These are phyloP conservation scores for Dianthus caryophyllus DNA, from an alignment of 148 eudicot species.

Conservation along the genomic window DNA sequence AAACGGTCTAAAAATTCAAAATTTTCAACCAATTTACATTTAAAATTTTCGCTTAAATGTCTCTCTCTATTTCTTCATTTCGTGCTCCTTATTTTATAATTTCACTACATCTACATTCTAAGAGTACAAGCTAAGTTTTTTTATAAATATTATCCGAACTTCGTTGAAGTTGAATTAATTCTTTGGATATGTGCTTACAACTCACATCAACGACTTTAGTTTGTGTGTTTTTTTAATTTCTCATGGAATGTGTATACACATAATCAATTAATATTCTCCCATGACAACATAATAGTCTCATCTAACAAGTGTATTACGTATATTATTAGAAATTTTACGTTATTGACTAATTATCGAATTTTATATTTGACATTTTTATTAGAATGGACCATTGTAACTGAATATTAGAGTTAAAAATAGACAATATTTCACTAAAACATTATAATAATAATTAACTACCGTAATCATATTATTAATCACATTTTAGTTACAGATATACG, in stretches of 20 bases:
- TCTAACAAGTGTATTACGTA: background rate
- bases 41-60: too few species aligned
- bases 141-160: background rate
- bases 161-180: conserved; percentile 30
- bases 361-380: background rate
- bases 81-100: background rate
- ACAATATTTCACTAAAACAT: too few species aligned
- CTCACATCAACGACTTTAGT: background rate
- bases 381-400: background rate
- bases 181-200: background rate
- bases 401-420: too few species aligned
- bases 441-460: too few species aligned
- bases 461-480: too few species aligned
- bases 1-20: too few species aligned
- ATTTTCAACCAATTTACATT: too few species aligned
- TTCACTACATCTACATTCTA: background rate
- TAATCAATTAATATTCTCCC: background rate
- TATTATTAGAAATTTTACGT: background rate
- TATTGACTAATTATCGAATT: background rate
- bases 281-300: background rate
- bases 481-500: too few species aligned
- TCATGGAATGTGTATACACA: background rate
- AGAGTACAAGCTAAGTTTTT: too few species aligned
- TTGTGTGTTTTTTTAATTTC: background rate
- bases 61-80: conserved; percentile 9